Conservation (phyloP, 2,329 filamentous ascomycete genomes). For the Colletotrichum sansevieriae region DNA sequence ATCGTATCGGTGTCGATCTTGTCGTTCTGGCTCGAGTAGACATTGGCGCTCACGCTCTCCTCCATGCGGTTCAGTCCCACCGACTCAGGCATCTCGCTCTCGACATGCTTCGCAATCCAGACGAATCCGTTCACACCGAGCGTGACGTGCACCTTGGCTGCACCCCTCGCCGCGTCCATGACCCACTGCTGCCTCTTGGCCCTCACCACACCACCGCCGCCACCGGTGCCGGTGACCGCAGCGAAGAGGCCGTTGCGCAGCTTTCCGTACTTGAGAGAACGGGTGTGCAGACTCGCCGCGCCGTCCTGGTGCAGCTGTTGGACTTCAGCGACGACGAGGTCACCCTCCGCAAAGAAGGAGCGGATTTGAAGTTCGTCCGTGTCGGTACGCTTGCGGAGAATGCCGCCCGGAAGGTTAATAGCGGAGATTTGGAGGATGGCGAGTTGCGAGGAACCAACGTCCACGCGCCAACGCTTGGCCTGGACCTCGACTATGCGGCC, state of each 20-base stretch:
- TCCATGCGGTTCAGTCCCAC: conserved; percentile 88
- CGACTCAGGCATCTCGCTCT: conserved; percentile 67
- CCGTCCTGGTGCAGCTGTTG: conserved; percentile 90
- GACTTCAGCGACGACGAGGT: conserved; percentile 94
- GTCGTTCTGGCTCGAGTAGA: conserved; percentile 97
- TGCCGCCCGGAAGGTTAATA: conserved; percentile 96
- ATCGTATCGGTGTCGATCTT: conserved; percentile 81
- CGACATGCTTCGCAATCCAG: conserved; percentile 89
- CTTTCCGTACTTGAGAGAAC: conserved; percentile 94
- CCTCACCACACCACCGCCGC: conserved; percentile 87
- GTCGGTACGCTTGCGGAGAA: conserved; percentile 89
- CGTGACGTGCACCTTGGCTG: conserved; percentile 83
- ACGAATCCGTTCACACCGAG: conserved; percentile 97
- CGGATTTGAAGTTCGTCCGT: conserved; percentile 98
- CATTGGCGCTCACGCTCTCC: conserved; percentile 84
- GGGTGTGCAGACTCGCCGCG: conserved; percentile 87
- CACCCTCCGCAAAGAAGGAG: conserved; percentile 96
- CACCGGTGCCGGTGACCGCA: conserved; percentile 83
- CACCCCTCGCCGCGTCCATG: conserved; percentile 68
- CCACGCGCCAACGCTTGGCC: conserved; percentile 91
- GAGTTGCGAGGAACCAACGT: conserved; percentile 89
- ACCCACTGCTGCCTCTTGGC: conserved; percentile 91
- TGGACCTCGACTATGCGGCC: conserved; percentile 97
- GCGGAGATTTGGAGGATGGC: conserved; percentile 87
- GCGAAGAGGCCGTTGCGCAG: conserved; percentile 93